Evolutionary conservation across 306 rosid genomes (phyloP), one percentile per base, ranked within the genome.

Genomic region (Canavalia ensiformis): DNA sequence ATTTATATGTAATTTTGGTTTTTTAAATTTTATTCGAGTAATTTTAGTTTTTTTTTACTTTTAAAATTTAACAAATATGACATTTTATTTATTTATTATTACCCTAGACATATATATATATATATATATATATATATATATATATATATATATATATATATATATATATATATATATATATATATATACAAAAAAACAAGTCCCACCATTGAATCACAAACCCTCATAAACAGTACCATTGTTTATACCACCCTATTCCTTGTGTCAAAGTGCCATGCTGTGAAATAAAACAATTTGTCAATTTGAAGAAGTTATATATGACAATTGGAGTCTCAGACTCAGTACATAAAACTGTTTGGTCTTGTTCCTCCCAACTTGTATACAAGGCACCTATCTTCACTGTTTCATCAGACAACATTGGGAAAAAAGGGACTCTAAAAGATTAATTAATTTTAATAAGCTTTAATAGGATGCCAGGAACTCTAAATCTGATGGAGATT

Each of bases 401-500:
- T 88, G 87, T 80, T 58, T 56, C 82, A 74, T 84, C 88, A 81
- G 90, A 87, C 94, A 84, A 54, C 57, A 68, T 68, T 77, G 59
- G 81, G 64, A 75, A 77, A 69, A 68, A 71, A 64, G 74, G 55
- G 62, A 33, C 87, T 58, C 60, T 18, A 18, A 18, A 78, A 33
- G 72, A 18, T 18, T 18, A 80, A 62, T 51, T 75, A 68, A 68
- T 49, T 69, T 68, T 68, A 68, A 44, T 68, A 68, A 68, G 25
- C 5, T 34, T 28, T 9, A 44, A 18, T 18, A 41, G 39, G 76
- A 41, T 50, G 70, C 50, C 29, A 33, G 28, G 49, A 44, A 18
- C 37, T 54, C 47, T 75, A 79, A 73, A 84, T 75, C 86, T 68
- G 75, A 81, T 78, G 68, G 75, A 64, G 44, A 63, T 55, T 29